Base-by-base conservation (phyloP, 108 stramenopile genomes). In the Aurantiochytrium sp. region DNA sequence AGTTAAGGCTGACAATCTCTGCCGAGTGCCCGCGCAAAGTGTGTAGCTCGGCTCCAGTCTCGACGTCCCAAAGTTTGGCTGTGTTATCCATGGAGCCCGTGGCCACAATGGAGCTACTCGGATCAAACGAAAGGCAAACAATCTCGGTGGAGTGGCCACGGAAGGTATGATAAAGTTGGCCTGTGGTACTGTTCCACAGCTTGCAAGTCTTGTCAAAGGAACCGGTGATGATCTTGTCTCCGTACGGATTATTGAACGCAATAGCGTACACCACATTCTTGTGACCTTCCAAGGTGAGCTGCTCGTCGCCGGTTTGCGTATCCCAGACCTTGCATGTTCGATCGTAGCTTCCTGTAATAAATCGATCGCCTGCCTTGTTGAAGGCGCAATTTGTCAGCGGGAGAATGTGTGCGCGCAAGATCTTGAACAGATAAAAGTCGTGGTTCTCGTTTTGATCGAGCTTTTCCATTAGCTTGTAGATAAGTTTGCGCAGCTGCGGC, bases 311-410 rank as follows among this genome's bases (percentile, higher is more conserved):
- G 4, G 94, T 94, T 14, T 89, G 59, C 12, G 95, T 95, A 58
- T 94, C 92, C 95, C 95, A 95, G 47, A 95, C 93, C 90, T 94
- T 94, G 87, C 95, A 95, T 4, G 95, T 95, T 14, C 95, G 91
- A 44, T 95, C 95, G 89, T 95, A 95, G 18, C 87, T 89, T 8
- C 95, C 95, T 14, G 95, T 95, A 91, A 95, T 94, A 91, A 95
- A 95, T 60, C 93, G 93, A 87, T 94, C 94, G 25, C 95, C 95
- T 4, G 72, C 58, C 73, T 95, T 95, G 93, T 95, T 95, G 92
- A 95, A 95, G 57, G 95, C 95, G 88, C 95, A 95, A 60, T 95
- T 95, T 29, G 95, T 95, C 88, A 95, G 45, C 19, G 95, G 94
- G 58, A 95, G 76, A 51, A 95, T 95, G 88, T 95, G 95, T 49